These are phyloP conservation scores for Claviceps capensis DNA, from an alignment of 2,329 filamentous ascomycete genomes.

Conservation along the genomic window DNA sequence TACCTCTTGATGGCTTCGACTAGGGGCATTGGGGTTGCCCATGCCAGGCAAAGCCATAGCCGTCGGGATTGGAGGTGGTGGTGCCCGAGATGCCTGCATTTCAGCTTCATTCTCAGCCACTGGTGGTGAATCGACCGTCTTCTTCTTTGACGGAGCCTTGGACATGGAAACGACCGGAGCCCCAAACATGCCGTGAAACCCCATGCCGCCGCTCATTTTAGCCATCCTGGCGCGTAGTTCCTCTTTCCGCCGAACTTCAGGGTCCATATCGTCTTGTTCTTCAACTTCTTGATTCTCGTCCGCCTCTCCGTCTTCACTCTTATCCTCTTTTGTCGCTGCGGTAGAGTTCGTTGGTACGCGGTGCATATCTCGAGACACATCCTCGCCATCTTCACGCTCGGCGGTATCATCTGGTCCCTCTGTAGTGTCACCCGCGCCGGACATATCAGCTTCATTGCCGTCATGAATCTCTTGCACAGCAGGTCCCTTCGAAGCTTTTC, in stretches of 20 bases:
- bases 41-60: conserved; percentile 62
- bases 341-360: conserved; percentile 23
- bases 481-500: conserved; percentile 37
- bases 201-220: conserved; percentile 96
- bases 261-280: conserved; percentile 75
- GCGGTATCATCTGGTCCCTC: conserved; percentile 48
- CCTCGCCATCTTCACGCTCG: conserved; percentile 64
- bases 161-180: conserved; percentile 51
- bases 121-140: conserved; percentile 22
- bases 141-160: conserved; percentile 34
- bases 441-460: conserved; percentile 52
- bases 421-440: conserved; percentile 48
- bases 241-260: conserved; percentile 71
- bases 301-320: conserved; percentile 30
- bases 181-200: conserved; percentile 89
- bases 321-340: conserved; percentile 45
- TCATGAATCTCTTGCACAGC: conserved; percentile 34
- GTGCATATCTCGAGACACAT: conserved; percentile 27
- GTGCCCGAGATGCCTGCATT: conserved; percentile 24
- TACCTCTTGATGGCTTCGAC: conserved; percentile 21
- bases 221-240: conserved; percentile 92
- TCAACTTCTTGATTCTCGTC: conserved; percentile 54
- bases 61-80: conserved; percentile 41
- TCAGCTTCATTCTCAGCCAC: conserved; percentile 28
- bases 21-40: conserved; percentile 40